Percentiles rank a stretch among this genome's conserved stretches.
Conservation (phyloP, 1,284 basidiomycete genomes). For the Tilletia indica region DNA sequence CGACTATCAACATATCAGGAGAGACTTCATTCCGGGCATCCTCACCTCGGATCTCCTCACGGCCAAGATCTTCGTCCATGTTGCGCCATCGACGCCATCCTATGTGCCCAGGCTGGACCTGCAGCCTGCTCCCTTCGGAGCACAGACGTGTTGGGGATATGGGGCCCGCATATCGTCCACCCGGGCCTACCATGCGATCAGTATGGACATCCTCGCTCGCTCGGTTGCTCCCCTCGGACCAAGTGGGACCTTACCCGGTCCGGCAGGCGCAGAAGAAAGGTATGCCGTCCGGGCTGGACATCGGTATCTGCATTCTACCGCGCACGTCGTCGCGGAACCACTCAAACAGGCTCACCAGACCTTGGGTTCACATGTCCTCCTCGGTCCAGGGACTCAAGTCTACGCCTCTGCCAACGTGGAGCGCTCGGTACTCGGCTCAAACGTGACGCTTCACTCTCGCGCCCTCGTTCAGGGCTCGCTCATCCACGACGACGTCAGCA, state of each 20-base stretch:
- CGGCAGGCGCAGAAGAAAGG: background rate
- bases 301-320: background rate
- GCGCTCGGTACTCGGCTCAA: conserved; percentile 72
- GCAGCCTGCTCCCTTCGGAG: background rate
- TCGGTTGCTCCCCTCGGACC: conserved; percentile 95
- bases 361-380: conserved; percentile 22
- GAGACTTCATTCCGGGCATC: conserved; percentile 94
- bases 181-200: conserved; percentile 46
- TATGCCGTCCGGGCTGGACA: conserved; percentile 1
- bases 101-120: background rate
- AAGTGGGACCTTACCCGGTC: conserved; percentile 81
- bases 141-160: conserved; percentile 32
- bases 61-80: conserved; percentile 88
- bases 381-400: conserved; percentile 34
- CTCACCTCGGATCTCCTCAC: conserved; percentile 91
- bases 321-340: conserved; percentile 3
- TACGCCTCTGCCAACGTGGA: conserved; percentile 66
- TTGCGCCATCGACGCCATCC: conserved; percentile 60
- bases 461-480: conserved; percentile 37
- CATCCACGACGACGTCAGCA: conserved; percentile 36
- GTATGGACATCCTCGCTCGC: conserved; percentile 82
- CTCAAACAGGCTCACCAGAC: background rate
- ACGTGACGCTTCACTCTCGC: conserved; percentile 66
- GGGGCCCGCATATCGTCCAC: conserved; percentile 45
- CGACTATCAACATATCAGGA: conserved; percentile 86